Evolutionary conservation across 345 rosid genomes (phyloP).

Genomic region (Conringia planisiliqua): DNA sequence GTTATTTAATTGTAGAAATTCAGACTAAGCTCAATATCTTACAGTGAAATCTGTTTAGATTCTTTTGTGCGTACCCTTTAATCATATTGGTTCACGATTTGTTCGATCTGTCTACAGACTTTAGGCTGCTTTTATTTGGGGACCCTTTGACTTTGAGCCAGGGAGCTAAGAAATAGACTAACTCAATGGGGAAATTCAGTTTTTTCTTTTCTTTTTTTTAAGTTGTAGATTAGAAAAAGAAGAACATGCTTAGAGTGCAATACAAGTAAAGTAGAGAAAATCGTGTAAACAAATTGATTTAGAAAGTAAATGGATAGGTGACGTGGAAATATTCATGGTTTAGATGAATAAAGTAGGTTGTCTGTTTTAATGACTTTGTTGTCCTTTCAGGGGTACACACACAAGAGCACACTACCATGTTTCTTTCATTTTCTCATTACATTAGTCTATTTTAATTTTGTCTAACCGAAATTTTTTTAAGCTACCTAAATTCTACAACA

Average conservation of each 20-base stretch:
- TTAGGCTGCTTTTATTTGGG: slow-evolving; percentile 3
- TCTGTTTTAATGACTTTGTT: slow-evolving; percentile 32
- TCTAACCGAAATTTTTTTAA: neutral
- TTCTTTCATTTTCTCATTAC: neutral
- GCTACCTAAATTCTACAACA: neutral
- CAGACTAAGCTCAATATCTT: neutral
- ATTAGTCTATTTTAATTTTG: neutral
- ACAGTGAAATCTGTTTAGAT: neutral
- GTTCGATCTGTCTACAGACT: slow-evolving; percentile 23
- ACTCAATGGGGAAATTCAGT: neutral
- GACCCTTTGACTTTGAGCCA: slow-evolving; percentile 28
- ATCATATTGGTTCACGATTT: neutral
- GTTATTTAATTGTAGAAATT: neutral
- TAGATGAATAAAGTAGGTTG: slow-evolving; percentile 27
- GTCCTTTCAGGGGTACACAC: slow-evolving; percentile 15
- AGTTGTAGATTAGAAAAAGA: slow-evolving; percentile 22
- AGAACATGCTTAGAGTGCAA: slow-evolving; percentile 56
- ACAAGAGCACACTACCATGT: slow-evolving; percentile 14
- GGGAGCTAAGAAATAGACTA: slow-evolving; percentile 3
- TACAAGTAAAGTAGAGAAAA: slow-evolving; percentile 48
- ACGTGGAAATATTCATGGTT: slow-evolving; percentile 32
- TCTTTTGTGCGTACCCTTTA: slow-evolving; percentile 11
- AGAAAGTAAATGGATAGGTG: neutral
- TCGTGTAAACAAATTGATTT: neutral
- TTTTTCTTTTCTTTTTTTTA: neutral